A percentile compares a stretch with the other conserved stretches of the same genome.
Evolutionary conservation across 2,329 filamentous ascomycete genomes (phyloP).

Genomic region (Fusarium longipes): DNA sequence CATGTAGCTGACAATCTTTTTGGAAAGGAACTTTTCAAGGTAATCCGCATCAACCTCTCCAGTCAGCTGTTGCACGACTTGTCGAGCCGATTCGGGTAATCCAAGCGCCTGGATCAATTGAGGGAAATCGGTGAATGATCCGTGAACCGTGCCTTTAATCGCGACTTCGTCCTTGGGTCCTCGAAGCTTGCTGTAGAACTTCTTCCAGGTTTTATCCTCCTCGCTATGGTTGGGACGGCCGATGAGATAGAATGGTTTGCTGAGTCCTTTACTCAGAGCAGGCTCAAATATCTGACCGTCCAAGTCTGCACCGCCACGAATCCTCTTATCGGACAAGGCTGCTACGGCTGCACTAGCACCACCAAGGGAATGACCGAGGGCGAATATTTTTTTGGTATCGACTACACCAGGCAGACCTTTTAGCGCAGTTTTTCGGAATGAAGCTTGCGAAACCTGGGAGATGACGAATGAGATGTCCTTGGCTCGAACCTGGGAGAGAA

Average conservation of each 20-base stretch:
- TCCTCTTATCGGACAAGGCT: constrained; percentile 47
- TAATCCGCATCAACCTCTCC: constrained; percentile 23
- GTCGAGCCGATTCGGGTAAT: constrained; percentile 27
- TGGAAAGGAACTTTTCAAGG: constrained; percentile 38
- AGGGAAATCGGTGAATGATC: constrained; percentile 50
- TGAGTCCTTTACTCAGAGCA: constrained; percentile 44
- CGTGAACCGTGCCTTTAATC: constrained; percentile 46
- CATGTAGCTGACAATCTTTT: constrained; percentile 41
- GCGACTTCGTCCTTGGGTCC: constrained; percentile 43
- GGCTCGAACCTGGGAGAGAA: constrained; percentile 46
- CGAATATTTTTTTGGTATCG: constrained; percentile 47
- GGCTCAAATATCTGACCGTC: constrained; percentile 54
- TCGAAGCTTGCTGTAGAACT: constrained; percentile 45
- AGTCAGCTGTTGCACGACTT: background rate
- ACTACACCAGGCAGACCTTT: constrained; percentile 41
- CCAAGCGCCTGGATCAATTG: constrained; percentile 41
- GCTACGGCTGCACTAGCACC: constrained; percentile 53
- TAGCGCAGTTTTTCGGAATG: constrained; percentile 26
- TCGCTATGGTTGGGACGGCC: constrained; percentile 46
- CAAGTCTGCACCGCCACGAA: constrained; percentile 54
- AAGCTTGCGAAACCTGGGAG: constrained; percentile 46
- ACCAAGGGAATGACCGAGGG: constrained; percentile 56
- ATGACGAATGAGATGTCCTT: constrained; percentile 54
- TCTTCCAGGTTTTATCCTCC: constrained; percentile 50
- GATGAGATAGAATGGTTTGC: constrained; percentile 48